Base-by-base conservation (phyloP, 2,329 filamentous ascomycete genomes). In the Xylaria sp. region DNA sequence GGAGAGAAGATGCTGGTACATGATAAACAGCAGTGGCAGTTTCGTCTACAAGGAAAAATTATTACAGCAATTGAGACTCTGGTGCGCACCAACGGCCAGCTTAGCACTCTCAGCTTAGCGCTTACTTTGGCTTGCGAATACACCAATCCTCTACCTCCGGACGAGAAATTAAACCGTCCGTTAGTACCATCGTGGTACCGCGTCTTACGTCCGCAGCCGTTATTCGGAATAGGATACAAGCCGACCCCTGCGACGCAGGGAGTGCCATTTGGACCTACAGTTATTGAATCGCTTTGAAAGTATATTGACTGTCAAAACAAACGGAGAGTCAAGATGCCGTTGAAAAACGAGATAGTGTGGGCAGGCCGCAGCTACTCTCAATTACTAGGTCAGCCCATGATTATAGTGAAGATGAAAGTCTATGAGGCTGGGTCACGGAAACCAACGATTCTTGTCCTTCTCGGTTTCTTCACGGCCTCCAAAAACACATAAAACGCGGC, bases 61-160 rank as follows among this genome's bases (percentile, higher is more conserved):
- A 40, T 60, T 53, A 51, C 48, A 38, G 38, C 33, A 62, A 54
- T 53, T 20, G 2, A 56, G 51, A 40, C 48, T 42, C n/a, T 33
- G n/a, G 20, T 54, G 54, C 31, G 40, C 51, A 40, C 51, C 36
- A 36, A 54, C 6, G 59, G 46, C 20, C 48, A 59, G 46, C 56
- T 48, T 53, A 13, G 42, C 28, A n/a, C n/a, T 51, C 33, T 2
- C 31, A 57, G 26, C 54, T 56, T 59, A 10, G 48, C 40, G 40
- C 26, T 54, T 62, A 53, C 51, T 53, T 49, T 31, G 48, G 44
- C 40, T 44, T 54, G 26, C 38, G 26, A 57, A 53, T 49, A 58
- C 49, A 26, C 31, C 44, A 40, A 36, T 31, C 26, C 51, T 33
- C 36, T 26, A 48, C 23, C 15, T 7, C 56, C 13, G 7, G 9